Evolutionary conservation across 768 basidiomycete genomes (phyloP).

Genomic region (Rubroboletus pulcherrimus): DNA sequence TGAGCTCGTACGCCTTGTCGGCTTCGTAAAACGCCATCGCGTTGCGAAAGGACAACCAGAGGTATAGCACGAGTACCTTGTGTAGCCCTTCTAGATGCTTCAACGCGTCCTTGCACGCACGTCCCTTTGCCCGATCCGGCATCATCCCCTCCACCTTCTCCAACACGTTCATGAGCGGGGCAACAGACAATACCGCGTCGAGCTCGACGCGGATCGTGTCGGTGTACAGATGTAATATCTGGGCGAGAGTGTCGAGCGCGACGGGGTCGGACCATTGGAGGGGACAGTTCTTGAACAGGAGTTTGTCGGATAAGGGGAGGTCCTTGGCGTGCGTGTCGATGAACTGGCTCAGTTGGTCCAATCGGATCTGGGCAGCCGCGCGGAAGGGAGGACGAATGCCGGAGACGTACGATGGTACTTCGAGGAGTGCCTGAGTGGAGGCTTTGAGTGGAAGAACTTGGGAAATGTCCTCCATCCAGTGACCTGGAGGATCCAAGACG

Average conservation of each 20-base stretch:
- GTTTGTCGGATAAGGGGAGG: conserved; percentile 43
- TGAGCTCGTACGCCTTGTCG: conserved; percentile 47
- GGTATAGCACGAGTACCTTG: conserved; percentile 69
- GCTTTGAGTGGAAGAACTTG: conserved; percentile 43
- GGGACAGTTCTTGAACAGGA: conserved; percentile 38
- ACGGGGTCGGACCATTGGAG: conserved; percentile 22
- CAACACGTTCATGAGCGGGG: conserved; percentile 21
- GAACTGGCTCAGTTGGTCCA: conserved; percentile 35
- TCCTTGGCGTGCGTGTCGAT: conserved; percentile 39
- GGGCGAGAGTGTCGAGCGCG: conserved; percentile 15
- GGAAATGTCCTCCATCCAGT: conserved; percentile 27
- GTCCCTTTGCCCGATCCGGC: conserved; percentile 1
- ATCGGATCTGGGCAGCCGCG: conserved; percentile 26
- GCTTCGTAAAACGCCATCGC: conserved; percentile 64
- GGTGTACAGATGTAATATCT: conserved; percentile 35
- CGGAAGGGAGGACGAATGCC: conserved; percentile 43
- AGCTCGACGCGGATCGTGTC: conserved; percentile 21
- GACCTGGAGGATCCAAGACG: conserved; percentile 35
- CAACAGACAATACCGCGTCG: conserved; percentile 18
- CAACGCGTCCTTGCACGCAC: conserved; percentile 16
- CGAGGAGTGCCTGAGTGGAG: conserved; percentile 40
- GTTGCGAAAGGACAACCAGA: conserved; percentile 79
- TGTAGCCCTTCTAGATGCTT: conserved; percentile 70
- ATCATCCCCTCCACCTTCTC: conserved; percentile 25
- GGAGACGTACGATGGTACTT: conserved; percentile 49